phyloP scores from a whole-genome alignment of 2,329 filamentous ascomycete genomes.

The Apiospora arundinis region DNA sequence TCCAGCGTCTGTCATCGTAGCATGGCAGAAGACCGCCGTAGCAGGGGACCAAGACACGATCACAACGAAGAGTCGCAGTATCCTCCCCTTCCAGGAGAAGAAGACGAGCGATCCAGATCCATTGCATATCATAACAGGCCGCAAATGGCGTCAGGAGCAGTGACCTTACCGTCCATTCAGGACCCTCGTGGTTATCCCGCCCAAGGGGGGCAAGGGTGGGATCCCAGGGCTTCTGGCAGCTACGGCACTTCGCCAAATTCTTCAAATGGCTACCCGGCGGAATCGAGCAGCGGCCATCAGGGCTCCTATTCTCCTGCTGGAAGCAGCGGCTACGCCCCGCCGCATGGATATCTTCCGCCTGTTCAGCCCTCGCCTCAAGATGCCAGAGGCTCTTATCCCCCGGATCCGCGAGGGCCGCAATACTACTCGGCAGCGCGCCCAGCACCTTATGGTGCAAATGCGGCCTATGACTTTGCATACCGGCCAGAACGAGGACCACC shows the following conservation, averaged over 20 bases:
- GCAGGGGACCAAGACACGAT: constrained; percentile 43
- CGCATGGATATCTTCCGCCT: constrained; percentile 43
- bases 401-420: constrained; percentile 44
- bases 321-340: constrained; percentile 32
- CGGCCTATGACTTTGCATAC: constrained; percentile 41
- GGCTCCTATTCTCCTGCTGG: constrained; percentile 36
- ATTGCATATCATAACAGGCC: constrained; percentile 39
- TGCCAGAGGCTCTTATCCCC: constrained; percentile 42
- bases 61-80: constrained; percentile 49
- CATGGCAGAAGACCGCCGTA: constrained; percentile 47
- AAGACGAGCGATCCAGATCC: constrained; percentile 46
- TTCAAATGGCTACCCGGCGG: constrained; percentile 54
- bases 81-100: constrained; percentile 49
- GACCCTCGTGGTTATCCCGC: constrained; percentile 46
- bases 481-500: constrained; percentile 39
- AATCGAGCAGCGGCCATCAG: constrained; percentile 31
- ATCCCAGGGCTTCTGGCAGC: constrained; percentile 40
- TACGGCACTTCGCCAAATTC: constrained; percentile 51
- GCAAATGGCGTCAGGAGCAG: constrained; percentile 49
- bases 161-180: constrained; percentile 58
- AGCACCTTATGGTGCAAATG: constrained; percentile 29
- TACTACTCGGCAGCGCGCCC: constrained; percentile 33
- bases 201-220: constrained; percentile 35
- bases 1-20: constrained; percentile 38
- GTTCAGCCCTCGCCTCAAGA: constrained; percentile 44